phyloP scores from a whole-genome alignment of 192 early-diverging fungal genomes.

The Entomortierella chlamydospora region DNA sequence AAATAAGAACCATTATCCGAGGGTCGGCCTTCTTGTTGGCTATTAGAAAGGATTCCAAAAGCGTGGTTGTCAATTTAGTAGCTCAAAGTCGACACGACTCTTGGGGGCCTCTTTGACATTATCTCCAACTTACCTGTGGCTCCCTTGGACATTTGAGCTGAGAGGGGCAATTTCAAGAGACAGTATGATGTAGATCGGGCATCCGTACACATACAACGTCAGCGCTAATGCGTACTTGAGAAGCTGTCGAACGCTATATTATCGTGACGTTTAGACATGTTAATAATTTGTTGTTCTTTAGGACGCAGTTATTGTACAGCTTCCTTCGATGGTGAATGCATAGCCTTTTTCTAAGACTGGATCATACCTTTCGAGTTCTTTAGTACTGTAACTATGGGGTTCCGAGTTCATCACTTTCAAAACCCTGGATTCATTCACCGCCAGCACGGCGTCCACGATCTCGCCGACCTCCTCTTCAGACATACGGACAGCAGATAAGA shows the following conservation, averaged over 20 bases:
- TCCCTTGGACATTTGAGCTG: background rate
- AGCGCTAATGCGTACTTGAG: constrained; percentile 58
- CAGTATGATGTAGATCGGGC: constrained; percentile 49
- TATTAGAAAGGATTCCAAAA: background rate
- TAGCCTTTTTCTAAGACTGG: too few relatives aligned
- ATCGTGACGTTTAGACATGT: too few relatives aligned
- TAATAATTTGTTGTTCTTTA: too few relatives aligned
- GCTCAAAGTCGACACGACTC: background rate
- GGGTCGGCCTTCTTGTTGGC: background rate
- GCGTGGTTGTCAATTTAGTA: background rate
- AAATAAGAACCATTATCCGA: background rate
- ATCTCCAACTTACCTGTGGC: background rate
- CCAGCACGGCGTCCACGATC: constrained; percentile 24
- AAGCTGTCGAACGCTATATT: constrained; percentile 45
- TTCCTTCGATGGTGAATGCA: too few relatives aligned
- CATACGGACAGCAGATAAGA: constrained; percentile 3
- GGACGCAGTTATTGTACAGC: too few relatives aligned
- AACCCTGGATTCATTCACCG: constrained; percentile 11
- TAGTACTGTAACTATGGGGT: background rate
- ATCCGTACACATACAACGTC: constrained; percentile 55
- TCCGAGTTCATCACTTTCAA: background rate
- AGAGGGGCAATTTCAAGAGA: constrained; percentile 49
- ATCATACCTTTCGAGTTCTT: constrained; percentile 29
- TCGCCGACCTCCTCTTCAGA: constrained; percentile 15
- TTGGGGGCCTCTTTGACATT: too few relatives aligned